Conservation (phyloP, 2,329 filamentous ascomycete species). For the Fusarium dimerum region DNA sequence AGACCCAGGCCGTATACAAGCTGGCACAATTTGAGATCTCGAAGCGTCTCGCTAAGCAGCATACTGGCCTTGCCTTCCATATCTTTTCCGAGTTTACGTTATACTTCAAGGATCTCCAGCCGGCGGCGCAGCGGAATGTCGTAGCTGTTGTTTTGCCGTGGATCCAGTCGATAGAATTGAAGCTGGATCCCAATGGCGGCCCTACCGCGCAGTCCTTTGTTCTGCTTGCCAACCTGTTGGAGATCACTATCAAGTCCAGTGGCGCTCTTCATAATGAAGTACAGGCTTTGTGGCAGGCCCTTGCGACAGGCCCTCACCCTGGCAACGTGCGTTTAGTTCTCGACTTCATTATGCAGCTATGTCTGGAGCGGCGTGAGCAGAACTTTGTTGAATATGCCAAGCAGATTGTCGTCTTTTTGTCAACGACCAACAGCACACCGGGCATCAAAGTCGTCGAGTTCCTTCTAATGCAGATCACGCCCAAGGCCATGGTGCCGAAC, state of each 20-base stretch:
- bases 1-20: constrained; percentile 97
- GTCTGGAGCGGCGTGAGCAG: constrained; percentile 90
- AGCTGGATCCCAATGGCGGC: constrained; percentile 86
- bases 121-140: constrained; percentile 86
- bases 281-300: constrained; percentile 93
- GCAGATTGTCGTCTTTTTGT: constrained; percentile 95
- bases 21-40: constrained; percentile 96
- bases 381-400: constrained; percentile 98
- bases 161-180: constrained; percentile 92
- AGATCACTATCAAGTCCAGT: constrained; percentile 93
- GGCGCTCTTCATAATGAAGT: constrained; percentile 92
- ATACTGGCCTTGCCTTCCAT: constrained; percentile 85
- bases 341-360: constrained; percentile 94
- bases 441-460: constrained; percentile 95
- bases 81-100: constrained; percentile 95
- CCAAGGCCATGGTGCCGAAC: constrained; percentile 94
- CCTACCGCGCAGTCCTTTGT: constrained; percentile 93
- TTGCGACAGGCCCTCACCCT: constrained; percentile 88
- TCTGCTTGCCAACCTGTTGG: constrained; percentile 88
- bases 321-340: constrained; percentile 94
- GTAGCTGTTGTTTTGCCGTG: constrained; percentile 93
- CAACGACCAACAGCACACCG: constrained; percentile 71
- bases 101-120: constrained; percentile 85
- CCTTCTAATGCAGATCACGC: constrained; percentile 83
- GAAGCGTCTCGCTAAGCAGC: constrained; percentile 82